A percentile compares a stretch with the other conserved stretches of the same genome.
Conservation (phyloP, 1,284 basidiomycete genomes). For the Fomitopsis pinicola region DNA sequence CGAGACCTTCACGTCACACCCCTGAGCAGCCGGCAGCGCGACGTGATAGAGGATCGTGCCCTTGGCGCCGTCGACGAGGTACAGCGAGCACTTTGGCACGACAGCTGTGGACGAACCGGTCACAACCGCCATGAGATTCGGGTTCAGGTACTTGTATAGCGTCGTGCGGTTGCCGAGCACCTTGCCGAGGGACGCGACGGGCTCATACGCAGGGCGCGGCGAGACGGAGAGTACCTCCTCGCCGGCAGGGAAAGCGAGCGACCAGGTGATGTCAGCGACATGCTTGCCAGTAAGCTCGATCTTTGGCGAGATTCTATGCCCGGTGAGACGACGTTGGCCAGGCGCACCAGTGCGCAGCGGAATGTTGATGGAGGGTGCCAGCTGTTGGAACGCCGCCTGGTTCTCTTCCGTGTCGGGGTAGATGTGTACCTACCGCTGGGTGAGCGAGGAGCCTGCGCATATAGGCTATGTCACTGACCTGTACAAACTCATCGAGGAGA, state of each 20-base stretch:
- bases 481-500: conserved; percentile 64
- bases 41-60: conserved; percentile 73
- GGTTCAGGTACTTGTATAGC: conserved; percentile 94
- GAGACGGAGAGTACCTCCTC: conserved; percentile 52
- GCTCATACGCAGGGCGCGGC: conserved; percentile 38
- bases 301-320: conserved; percentile 47
- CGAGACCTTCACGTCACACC: conserved; percentile 63
- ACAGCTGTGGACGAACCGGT: conserved; percentile 38
- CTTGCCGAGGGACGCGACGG: conserved; percentile 76
- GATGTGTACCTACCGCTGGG: conserved; percentile 43
- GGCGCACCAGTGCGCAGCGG: conserved; percentile 45
- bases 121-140: conserved; percentile 68
- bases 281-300: conserved; percentile 41
- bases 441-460: background rate
- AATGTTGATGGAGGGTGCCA: conserved; percentile 47
- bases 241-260: conserved; percentile 47
- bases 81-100: conserved; percentile 52
- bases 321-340: conserved; percentile 43
- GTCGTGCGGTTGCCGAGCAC: conserved; percentile 87
- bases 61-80: conserved; percentile 76
- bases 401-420: conserved; percentile 56
- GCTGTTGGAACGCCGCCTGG: conserved; percentile 35
- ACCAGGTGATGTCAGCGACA: conserved; percentile 64
- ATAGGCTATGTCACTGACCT: conserved; percentile 35
- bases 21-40: conserved; percentile 41